Percentiles rank a stretch among this genome's conserved stretches.
These are phyloP conservation scores for Phylloboletellus chloephorus DNA, from an alignment of 1,284 basidiomycete genomes.

Conservation along the genomic window DNA sequence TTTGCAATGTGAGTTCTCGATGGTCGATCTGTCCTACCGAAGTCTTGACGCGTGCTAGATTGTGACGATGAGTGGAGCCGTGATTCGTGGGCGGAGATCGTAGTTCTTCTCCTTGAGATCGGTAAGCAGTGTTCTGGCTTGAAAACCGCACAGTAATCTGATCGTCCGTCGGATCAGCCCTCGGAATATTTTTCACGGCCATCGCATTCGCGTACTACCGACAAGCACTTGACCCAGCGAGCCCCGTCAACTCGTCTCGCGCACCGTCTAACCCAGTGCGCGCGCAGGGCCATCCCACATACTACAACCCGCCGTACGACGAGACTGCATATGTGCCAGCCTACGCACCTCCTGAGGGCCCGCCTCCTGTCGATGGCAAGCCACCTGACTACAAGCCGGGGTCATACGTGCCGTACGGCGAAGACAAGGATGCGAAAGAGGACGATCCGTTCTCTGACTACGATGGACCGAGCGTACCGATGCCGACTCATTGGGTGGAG, in stretches of 20 bases:
- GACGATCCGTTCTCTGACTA: constrained; percentile 30
- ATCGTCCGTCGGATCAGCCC: constrained; percentile 31
- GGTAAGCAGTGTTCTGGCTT: constrained; percentile 21
- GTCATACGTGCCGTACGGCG: constrained; percentile 12
- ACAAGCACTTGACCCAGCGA: constrained; percentile 61
- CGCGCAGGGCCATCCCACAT: constrained; percentile 28
- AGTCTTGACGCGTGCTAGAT: constrained; percentile 24
- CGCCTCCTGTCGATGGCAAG: constrained; percentile 23
- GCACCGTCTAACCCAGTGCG: constrained; percentile 28
- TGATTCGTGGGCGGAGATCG: constrained; percentile 30
- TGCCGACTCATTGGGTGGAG: constrained; percentile 33
- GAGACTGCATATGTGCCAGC: constrained; percentile 21
- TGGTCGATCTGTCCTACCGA: neutral
- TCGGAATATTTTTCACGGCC: constrained; percentile 53
- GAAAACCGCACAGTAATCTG: neutral
- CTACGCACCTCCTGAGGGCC: constrained; percentile 28
- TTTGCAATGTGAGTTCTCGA: constrained; percentile 17
- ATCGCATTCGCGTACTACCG: constrained; percentile 65
- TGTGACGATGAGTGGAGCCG: constrained; percentile 33
- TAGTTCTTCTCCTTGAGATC: constrained; percentile 15
- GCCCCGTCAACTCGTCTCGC: constrained; percentile 35
- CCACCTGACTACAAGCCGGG: constrained; percentile 29
- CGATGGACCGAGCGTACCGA: constrained; percentile 29
- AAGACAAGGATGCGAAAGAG: constrained; percentile 24
- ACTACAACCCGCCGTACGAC: constrained; percentile 41